Evolutionary conservation across 192 early-diverging fungal genomes (phyloP), one percentile per base, ranked within the genome.

Genomic region (Coemansia sp.): DNA sequence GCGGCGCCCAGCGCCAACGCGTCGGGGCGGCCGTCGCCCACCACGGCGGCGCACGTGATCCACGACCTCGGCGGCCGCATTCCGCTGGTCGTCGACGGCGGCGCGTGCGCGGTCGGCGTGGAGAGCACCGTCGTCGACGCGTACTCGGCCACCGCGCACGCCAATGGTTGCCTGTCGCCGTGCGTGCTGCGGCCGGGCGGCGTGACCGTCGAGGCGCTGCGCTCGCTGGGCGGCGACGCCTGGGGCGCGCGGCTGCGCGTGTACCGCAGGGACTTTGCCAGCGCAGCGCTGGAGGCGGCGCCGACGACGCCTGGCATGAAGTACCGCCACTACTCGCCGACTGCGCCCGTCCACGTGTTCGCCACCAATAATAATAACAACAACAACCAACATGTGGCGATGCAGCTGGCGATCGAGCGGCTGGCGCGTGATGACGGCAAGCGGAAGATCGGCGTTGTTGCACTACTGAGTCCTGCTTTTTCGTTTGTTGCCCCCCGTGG

Each of bases 261-360:
- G 9, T 99, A 95, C 64, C 83, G 85, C 37, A 90, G 91, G 43
- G 87, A 94, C 76, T 92, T 92, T 79, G 77, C 83, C 5, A 90
- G 91, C 53, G 73, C 70, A 4, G 83, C 74, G 27, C 73, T 94
- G 69, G 95, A 97, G 59, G 68, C 69, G 24, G 81, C 87, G 8
- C 98, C 98, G 1, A 96, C 94, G 0, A 97, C 98, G 19, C 98
- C 98, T 22, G 98, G 98, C 12, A 99, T 99, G 98, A 99, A 99
- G 75, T 99, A 99, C 74, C 80, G 95, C 6, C 98, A 99, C 79
- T 99, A 99, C 70, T 92, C 94, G 22, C 98, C 98, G 7, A 86
- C 92, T 24, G 94, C 93, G 3, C 86, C 89, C 41, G 96, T 98
- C 22, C 79, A 95, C 10, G 53, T 98, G 24, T 86, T 95, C 68